These are phyloP conservation scores for Arthroderma sp. DNA, from an alignment of 2,329 filamentous ascomycete species.

Conservation along the genomic window DNA sequence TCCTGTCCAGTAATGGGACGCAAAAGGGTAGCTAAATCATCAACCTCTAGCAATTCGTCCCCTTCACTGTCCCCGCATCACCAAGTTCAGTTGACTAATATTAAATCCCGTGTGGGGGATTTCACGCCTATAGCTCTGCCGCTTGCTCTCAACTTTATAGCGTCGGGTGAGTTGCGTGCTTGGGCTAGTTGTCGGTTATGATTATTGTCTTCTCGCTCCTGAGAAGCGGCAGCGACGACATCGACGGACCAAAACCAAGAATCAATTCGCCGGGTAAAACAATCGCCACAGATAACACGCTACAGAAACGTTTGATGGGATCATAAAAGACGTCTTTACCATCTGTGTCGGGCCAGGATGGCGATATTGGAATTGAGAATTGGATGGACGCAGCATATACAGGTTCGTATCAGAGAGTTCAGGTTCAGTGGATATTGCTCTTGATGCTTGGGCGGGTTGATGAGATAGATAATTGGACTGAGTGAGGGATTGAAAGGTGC, in stretches of 20 bases:
- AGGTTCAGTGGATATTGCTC: slow-evolving; percentile 11
- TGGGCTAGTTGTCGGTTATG: slow-evolving; percentile 22
- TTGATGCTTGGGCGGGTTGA: neutral
- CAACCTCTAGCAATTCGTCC: neutral
- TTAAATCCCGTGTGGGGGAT: too few relatives aligned
- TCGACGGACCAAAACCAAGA: too few relatives aligned
- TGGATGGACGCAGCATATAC: slow-evolving; percentile 9
- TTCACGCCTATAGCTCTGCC: slow-evolving; percentile 49
- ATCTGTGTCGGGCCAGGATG: too few relatives aligned
- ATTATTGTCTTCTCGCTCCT: slow-evolving; percentile 8
- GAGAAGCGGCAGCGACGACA: slow-evolving; percentile 47
- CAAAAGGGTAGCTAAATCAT: slow-evolving; percentile 52
- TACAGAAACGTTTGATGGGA: too few relatives aligned
- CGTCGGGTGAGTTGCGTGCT: slow-evolving; percentile 62
- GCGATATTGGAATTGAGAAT: too few relatives aligned
- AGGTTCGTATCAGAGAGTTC: slow-evolving; percentile 16
- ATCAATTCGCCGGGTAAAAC: too few relatives aligned
- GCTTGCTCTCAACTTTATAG: slow-evolving; percentile 78
- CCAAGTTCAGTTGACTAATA: too few relatives aligned
- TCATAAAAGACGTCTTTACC: too few relatives aligned
- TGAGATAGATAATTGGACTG: neutral
- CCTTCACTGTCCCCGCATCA: slow-evolving; percentile 12
- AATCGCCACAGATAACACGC: too few relatives aligned
- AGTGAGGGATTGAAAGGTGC: neutral
- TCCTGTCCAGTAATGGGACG: slow-evolving; percentile 63